These are phyloP conservation scores for Paramecium biaurelia DNA, from an alignment of 73 alveolate species.

Conservation along the genomic window DNA sequence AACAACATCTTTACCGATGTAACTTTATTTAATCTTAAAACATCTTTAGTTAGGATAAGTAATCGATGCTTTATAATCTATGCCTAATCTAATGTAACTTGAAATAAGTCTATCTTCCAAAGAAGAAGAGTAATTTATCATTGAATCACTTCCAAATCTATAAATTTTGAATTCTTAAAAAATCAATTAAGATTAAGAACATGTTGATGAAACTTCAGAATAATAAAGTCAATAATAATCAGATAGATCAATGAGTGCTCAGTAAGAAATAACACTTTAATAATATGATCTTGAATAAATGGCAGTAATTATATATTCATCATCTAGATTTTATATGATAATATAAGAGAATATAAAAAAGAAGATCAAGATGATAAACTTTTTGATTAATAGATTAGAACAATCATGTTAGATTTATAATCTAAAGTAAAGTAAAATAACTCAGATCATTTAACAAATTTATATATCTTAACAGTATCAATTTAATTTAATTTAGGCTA, in stretches of 20 bases:
- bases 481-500: constrained; percentile 28
- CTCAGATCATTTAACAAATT: constrained; percentile 15
- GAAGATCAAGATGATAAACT: constrained; percentile 30
- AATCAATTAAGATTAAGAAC: neutral
- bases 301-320: neutral
- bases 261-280: constrained; percentile 34
- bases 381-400: constrained; percentile 36
- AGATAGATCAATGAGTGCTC: constrained; percentile 12
- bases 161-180: constrained; percentile 24
- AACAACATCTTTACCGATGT: constrained; percentile 57
- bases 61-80: constrained; percentile 48
- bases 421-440: neutral
- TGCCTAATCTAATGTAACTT: constrained; percentile 48
- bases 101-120: neutral
- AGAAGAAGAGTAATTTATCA: constrained; percentile 52
- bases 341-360: constrained; percentile 20
- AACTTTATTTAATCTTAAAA: neutral
- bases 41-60: neutral
- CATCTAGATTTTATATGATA: neutral
- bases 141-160: constrained; percentile 56
- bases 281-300: constrained; percentile 58
- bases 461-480: neutral
- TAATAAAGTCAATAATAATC: neutral
- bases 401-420: constrained; percentile 55
- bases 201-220: neutral